A percentile compares a stretch with the other conserved stretches of the same genome.
phyloP scores from a whole-genome alignment of 257 asterid species.

The Fraxinus quadrangulata region DNA sequence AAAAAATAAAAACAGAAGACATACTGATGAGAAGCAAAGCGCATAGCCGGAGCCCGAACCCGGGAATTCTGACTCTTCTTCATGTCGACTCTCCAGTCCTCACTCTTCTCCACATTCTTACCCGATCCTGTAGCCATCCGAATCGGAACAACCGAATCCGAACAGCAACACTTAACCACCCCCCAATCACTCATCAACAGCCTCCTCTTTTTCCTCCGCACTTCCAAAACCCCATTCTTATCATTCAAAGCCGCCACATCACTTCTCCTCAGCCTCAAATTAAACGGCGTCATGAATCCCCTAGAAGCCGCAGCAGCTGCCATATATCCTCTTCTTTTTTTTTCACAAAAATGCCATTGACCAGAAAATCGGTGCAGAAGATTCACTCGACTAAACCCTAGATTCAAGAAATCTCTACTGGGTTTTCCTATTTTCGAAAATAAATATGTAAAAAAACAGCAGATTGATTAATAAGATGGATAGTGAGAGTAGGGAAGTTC shows the following conservation, averaged over 20 bases:
- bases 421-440: not conserved
- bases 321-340: not conserved
- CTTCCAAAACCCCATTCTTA: constrained; percentile 36
- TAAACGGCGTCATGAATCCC: constrained; percentile 50
- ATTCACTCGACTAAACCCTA: constrained; percentile 33
- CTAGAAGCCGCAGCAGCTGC: constrained; percentile 55
- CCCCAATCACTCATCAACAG: constrained; percentile 31
- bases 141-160: constrained; percentile 43
- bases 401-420: constrained; percentile 17
- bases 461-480: not conserved
- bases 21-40: constrained; percentile 70
- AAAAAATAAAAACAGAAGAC: not conserved
- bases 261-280: constrained; percentile 35
- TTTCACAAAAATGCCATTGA: constrained; percentile 33
- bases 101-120: constrained; percentile 51
- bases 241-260: constrained; percentile 35
- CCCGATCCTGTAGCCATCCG: constrained; percentile 40
- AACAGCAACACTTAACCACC: constrained; percentile 52
- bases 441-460: not conserved
- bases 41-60: constrained; percentile 47
- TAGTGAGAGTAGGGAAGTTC: constrained; percentile 23
- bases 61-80: constrained; percentile 42
- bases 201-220: constrained; percentile 54
- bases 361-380: not conserved
- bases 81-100: constrained; percentile 51